phyloP scores from a whole-genome alignment of 768 basidiomycete genomes.

The Termitomyces sp. region DNA sequence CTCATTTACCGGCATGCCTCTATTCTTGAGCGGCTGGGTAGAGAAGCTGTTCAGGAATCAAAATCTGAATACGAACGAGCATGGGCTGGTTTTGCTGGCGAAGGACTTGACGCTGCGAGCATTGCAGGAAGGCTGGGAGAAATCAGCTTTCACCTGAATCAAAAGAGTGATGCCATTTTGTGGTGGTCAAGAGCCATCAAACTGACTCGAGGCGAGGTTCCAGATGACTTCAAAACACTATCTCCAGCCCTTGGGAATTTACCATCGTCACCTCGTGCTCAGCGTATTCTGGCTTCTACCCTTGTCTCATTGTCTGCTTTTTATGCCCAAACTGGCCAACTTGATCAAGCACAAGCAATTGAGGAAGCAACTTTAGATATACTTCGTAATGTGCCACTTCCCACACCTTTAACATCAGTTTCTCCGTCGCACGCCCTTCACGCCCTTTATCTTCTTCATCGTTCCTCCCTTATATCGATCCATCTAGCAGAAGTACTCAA shows the following conservation, averaged over 20 bases:
- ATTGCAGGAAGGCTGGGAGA: constrained; percentile 67
- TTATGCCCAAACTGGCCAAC: constrained; percentile 55
- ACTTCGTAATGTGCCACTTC: constrained; percentile 48
- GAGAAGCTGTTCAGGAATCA: constrained; percentile 46
- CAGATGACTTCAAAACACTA: constrained; percentile 14
- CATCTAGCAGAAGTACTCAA: constrained; percentile 72
- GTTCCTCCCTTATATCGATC: constrained; percentile 65
- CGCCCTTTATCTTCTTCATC: constrained; percentile 61
- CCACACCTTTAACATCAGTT: constrained; percentile 35
- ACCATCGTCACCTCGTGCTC: constrained; percentile 57
- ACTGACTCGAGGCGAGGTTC: constrained; percentile 32
- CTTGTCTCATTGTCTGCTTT: constrained; percentile 70
- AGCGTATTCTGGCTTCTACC: constrained; percentile 55
- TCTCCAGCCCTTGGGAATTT: constrained; percentile 28
- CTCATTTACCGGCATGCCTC: constrained; percentile 52
- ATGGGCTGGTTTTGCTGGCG: constrained; percentile 41
- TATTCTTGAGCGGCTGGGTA: constrained; percentile 59
- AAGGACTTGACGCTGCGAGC: constrained; percentile 42
- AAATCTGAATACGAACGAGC: constrained; percentile 52
- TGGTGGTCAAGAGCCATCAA: constrained; percentile 67
- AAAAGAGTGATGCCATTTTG: constrained; percentile 44
- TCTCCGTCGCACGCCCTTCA: constrained; percentile 62
- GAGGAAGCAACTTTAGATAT: constrained; percentile 53
- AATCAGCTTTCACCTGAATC: constrained; percentile 50
- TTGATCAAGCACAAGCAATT: constrained; percentile 48